Conservation (phyloP, 768 basidiomycete genomes). For the Suillus luteus region DNA sequence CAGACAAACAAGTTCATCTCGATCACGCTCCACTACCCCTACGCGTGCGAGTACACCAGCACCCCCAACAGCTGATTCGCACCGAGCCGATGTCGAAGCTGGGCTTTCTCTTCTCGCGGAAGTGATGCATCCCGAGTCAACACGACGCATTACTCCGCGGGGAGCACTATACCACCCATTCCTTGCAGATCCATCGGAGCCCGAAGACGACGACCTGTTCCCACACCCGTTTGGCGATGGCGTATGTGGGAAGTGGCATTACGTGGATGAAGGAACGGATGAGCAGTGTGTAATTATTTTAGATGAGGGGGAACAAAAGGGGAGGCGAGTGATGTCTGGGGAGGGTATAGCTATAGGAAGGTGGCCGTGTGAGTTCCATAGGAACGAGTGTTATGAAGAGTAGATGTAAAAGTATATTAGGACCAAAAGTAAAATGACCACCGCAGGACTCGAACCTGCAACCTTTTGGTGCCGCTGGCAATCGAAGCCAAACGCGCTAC, state of each 20-base stretch:
- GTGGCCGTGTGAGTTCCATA: slow-evolving; percentile 65
- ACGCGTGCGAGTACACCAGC: slow-evolving; percentile 16
- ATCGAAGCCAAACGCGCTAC: slow-evolving; percentile 96
- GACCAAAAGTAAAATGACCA: slow-evolving; percentile 54
- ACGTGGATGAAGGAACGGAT: slow-evolving; percentile 58
- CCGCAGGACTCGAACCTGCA: slow-evolving; percentile 97
- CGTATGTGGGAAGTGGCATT: slow-evolving; percentile 63
- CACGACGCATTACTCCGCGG: slow-evolving; percentile 74
- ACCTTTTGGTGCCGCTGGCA: slow-evolving; percentile 81
- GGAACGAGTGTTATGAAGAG: slow-evolving; percentile 17
- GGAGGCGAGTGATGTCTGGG: slow-evolving; percentile 34
- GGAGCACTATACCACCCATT: slow-evolving; percentile 81
- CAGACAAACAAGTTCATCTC: slow-evolving; percentile 20
- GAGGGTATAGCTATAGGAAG: slow-evolving; percentile 61
- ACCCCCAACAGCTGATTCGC: slow-evolving; percentile 37
- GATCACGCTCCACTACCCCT: slow-evolving; percentile 27
- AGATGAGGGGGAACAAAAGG: slow-evolving; percentile 37
- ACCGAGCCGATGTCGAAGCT: slow-evolving; percentile 56
- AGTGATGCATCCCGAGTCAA: slow-evolving; percentile 76
- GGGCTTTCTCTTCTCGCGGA: slow-evolving; percentile 77
- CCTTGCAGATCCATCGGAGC: slow-evolving; percentile 49
- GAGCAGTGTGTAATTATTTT: slow-evolving; percentile 52
- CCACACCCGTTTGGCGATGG: slow-evolving; percentile 73
- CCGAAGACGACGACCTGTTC: slow-evolving; percentile 64
- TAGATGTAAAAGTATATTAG: slow-evolving; percentile 11